Conservation (phyloP, 2,329 filamentous ascomycete species). For the Lecanicillium sp. region DNA sequence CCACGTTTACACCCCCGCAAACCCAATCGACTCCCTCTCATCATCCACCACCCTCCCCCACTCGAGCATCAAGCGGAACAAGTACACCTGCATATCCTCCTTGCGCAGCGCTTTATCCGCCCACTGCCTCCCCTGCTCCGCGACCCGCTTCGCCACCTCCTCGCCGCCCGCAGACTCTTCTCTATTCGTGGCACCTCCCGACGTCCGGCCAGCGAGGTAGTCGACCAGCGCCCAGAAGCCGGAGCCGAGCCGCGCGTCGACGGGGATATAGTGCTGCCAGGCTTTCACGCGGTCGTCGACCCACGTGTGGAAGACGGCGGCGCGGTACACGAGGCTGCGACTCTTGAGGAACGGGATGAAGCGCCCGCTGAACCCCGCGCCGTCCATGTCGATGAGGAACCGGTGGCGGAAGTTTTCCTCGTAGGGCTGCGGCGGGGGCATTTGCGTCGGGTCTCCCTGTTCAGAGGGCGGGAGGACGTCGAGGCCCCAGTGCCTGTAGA, state of each 20-base stretch:
- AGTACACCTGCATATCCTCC: conserved; percentile 69
- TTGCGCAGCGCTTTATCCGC: conserved; percentile 48
- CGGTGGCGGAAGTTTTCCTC: conserved; percentile 48
- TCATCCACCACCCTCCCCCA: conserved; percentile 60
- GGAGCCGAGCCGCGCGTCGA: conserved; percentile 38
- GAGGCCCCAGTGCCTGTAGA: conserved; percentile 32
- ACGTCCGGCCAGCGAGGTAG: conserved; percentile 11
- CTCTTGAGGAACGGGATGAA: conserved; percentile 61
- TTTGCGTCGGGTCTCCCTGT: background rate
- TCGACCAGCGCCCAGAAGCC: conserved; percentile 54
- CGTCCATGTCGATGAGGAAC: conserved; percentile 65
- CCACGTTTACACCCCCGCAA: conserved; percentile 10
- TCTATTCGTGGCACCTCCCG: too few species aligned
- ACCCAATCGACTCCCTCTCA: conserved; percentile 29
- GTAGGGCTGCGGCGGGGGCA: conserved; percentile 10
- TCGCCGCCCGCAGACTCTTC: conserved; percentile 23
- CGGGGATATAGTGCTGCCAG: conserved; percentile 58
- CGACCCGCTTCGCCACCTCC: conserved; percentile 14
- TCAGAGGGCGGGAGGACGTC: conserved; percentile 18
- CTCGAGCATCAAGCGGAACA: conserved; percentile 64
- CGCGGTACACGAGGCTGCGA: conserved; percentile 61
- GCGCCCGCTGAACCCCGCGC: conserved; percentile 56
- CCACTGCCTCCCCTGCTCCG: conserved; percentile 43
- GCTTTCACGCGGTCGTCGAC: conserved; percentile 52
- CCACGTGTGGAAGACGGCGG: conserved; percentile 52